Evolutionary conservation across 129 eudicot genomes (phyloP).

Genomic region (carrot (Daucus carota)): DH1_v3.0 NC_030381.2:44989501-44990000

Average conservation of each 20-base stretch:
- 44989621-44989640: not conserved
- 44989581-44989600: not conserved
- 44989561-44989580: not conserved
- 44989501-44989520: not conserved
- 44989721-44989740: constrained; percentile 2
- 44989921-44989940: not conserved
- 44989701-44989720: not conserved
- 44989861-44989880: not conserved
- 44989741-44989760: constrained; percentile 4
- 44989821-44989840: not conserved
- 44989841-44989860: not conserved
- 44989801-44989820: not conserved
- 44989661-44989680: not conserved
- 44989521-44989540: not conserved
- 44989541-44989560: not conserved
- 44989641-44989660: not conserved
- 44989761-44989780: constrained; percentile 4
- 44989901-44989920: not conserved
- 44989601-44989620: not conserved
- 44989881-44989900: not conserved
- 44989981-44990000: constrained; percentile 12
- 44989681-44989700: not conserved
- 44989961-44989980: constrained; percentile 16
- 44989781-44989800: not conserved
- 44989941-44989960: not conserved